Evolutionary conservation across 257 asterid genomes (phyloP).

Genomic region (Craterostigma plantagineum): DNA sequence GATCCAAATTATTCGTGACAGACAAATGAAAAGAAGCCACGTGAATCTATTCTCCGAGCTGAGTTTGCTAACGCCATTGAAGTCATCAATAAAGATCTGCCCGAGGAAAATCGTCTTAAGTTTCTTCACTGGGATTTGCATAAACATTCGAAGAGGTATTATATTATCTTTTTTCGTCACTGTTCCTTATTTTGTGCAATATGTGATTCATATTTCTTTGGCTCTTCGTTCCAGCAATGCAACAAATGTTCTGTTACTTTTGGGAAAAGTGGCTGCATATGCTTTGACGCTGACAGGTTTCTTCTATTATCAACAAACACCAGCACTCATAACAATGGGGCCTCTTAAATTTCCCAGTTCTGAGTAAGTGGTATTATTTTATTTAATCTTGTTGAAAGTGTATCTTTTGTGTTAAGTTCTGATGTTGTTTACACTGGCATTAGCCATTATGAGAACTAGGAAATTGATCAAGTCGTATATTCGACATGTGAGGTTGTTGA

Average conservation of each 20-base stretch:
- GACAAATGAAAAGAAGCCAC: constrained; percentile 63
- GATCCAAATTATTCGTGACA: constrained; percentile 17
- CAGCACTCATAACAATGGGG: constrained; percentile 25
- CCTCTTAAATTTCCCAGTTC: constrained; percentile 22
- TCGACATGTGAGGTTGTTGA: no score
- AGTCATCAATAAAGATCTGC: constrained; percentile 38
- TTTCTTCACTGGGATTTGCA: constrained; percentile 70
- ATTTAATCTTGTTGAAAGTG: constrained; percentile 2
- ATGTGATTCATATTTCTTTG: constrained; percentile 9
- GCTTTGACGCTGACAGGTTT: constrained; percentile 58
- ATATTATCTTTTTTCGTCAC: not conserved
- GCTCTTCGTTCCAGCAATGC: constrained; percentile 35
- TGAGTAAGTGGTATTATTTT: constrained; percentile 27
- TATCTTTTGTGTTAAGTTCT: not conserved
- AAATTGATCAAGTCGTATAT: no score
- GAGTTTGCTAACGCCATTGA: constrained; percentile 69
- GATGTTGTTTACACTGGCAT: not conserved
- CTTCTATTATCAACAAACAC: constrained; percentile 47
- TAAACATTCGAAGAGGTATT: constrained; percentile 58
- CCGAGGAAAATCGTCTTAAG: constrained; percentile 44
- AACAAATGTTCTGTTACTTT: constrained; percentile 40
- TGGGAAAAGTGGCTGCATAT: constrained; percentile 62
- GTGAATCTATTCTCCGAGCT: constrained; percentile 61
- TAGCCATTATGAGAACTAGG: no score
- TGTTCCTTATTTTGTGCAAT: constrained; percentile 1